A percentile compares a stretch with the other conserved stretches of the same genome.
phyloP scores from a whole-genome alignment of 257 asterid species.

The Solanum ossicruentum region DNA sequence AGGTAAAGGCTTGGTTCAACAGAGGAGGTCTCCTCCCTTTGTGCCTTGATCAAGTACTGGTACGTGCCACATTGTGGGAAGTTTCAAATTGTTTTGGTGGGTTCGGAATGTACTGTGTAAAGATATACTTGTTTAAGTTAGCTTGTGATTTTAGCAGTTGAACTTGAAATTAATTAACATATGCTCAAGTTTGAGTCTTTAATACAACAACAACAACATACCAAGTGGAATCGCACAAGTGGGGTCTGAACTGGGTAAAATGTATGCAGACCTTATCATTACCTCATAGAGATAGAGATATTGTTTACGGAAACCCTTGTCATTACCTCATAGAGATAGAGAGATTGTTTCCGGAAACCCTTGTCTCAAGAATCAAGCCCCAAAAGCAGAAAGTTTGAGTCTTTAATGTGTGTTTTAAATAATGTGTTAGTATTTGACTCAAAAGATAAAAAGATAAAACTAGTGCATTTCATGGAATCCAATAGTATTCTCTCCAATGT shows the following conservation, averaged over 20 bases:
- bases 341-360: too few relatives aligned
- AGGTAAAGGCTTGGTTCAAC: constrained; percentile 40
- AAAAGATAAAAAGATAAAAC: neutral
- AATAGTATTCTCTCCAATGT: neutral
- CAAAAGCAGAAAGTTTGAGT: neutral
- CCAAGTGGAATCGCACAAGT: too few relatives aligned
- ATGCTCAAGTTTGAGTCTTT: neutral
- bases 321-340: too few relatives aligned
- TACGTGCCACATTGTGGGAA: neutral
- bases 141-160: neutral
- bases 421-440: neutral
- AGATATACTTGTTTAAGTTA: neutral
- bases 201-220: neutral
- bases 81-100: neutral
- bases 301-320: too few relatives aligned
- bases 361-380: too few relatives aligned
- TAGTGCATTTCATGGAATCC: neutral
- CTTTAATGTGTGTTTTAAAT: neutral
- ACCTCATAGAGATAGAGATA: too few relatives aligned
- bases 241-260: too few relatives aligned
- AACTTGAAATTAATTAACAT: neutral
- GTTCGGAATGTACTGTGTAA: neutral
- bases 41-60: constrained; percentile 60
- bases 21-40: constrained; percentile 48
- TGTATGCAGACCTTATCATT: too few relatives aligned